Conservation (phyloP, 1,139 yeast species). For the Sugiyamaella paludigena region DNA sequence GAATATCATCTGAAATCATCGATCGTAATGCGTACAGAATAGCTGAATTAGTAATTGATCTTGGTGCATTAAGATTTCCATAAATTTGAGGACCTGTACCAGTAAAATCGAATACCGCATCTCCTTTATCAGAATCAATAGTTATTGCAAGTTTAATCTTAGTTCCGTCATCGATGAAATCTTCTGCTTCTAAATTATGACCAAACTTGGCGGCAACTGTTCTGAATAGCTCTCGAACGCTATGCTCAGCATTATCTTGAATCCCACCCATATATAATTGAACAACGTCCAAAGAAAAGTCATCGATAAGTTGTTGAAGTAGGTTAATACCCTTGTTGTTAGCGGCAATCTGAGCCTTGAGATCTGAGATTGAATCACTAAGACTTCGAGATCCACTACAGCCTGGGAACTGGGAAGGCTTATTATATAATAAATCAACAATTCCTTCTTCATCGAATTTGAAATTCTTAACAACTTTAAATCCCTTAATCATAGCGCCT, state of each 20-base stretch:
- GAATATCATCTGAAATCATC: conserved; percentile 72
- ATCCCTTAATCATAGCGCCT: conserved; percentile 59
- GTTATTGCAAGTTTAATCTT: conserved; percentile 47
- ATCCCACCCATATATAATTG: conserved; percentile 60
- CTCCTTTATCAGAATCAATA: conserved; percentile 46
- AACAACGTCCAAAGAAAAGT: conserved; percentile 51
- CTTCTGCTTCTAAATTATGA: conserved; percentile 46
- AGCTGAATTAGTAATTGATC: conserved; percentile 78
- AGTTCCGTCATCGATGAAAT: conserved; percentile 64
- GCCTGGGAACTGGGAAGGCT: conserved; percentile 55
- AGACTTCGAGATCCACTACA: conserved; percentile 61
- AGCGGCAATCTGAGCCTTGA: conserved; percentile 68
- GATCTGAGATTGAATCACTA: conserved; percentile 58
- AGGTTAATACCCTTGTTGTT: conserved; percentile 60
- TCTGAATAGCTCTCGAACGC: conserved; percentile 49
- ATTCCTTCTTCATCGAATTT: conserved; percentile 54
- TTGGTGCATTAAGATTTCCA: conserved; percentile 63
- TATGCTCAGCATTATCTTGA: conserved; percentile 56
- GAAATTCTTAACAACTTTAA: conserved; percentile 56
- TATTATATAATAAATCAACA: conserved; percentile 46
- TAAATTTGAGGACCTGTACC: conserved; percentile 62
- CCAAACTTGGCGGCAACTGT: conserved; percentile 37
- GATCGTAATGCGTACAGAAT: conserved; percentile 74
- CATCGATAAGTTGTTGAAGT: conserved; percentile 48
- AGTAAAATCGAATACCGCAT: conserved; percentile 54